Evolutionary conservation across 495 filamentous ascomycete genomes (phyloP).

Genomic region (Rhypophila decipiens): DNA sequence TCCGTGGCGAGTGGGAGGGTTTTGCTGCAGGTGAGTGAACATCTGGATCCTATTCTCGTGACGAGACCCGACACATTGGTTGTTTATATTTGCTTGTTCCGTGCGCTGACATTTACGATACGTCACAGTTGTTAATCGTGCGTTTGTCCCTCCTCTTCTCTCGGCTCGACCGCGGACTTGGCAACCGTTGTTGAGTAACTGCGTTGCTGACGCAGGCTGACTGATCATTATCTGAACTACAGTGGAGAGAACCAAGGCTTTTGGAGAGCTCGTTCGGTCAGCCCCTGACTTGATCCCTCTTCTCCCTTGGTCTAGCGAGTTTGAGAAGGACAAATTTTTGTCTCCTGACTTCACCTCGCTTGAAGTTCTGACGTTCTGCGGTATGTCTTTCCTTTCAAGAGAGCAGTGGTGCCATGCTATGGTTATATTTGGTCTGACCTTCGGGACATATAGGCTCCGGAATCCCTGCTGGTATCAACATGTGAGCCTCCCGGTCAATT

Average conservation of each 20-base stretch:
- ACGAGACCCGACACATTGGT: background rate
- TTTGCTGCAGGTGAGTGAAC: slow-evolving; percentile 54
- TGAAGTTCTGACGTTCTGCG: slow-evolving; percentile 55
- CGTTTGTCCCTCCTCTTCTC: background rate
- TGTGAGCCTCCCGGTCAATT: slow-evolving; percentile 19
- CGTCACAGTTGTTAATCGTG: slow-evolving; percentile 47
- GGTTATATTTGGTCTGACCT: background rate
- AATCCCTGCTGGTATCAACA: slow-evolving; percentile 72
- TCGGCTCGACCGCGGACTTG: background rate
- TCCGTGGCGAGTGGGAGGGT: slow-evolving; percentile 96
- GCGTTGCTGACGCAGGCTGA: background rate
- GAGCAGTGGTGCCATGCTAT: background rate
- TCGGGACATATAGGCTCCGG: slow-evolving; percentile 51
- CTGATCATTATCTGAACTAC: background rate
- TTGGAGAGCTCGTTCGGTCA: slow-evolving; percentile 72
- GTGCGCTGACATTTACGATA: background rate
- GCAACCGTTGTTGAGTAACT: background rate
- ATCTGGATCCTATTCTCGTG: background rate
- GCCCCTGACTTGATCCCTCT: slow-evolving; percentile 80
- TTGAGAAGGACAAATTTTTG: slow-evolving; percentile 92
- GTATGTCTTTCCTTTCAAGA: slow-evolving; percentile 10
- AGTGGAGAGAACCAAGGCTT: slow-evolving; percentile 83
- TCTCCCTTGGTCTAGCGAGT: slow-evolving; percentile 79
- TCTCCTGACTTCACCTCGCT: slow-evolving; percentile 91
- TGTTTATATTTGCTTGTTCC: slow-evolving; percentile 5